Conservation (phyloP, 129 eudicot genomes). For the Tagetes erecta region DNA sequence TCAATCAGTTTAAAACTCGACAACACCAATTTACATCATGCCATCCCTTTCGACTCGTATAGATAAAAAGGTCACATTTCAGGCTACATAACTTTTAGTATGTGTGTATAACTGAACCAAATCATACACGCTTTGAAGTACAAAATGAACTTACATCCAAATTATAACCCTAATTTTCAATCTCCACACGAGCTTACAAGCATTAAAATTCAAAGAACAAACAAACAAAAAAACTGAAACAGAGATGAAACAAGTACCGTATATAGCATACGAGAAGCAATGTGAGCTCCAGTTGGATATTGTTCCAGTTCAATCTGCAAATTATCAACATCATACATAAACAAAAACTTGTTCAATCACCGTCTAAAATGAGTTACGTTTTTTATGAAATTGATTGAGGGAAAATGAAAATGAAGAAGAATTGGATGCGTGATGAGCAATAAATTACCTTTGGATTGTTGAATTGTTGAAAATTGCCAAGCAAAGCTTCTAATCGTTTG, state of each 20-base stretch:
- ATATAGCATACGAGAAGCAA: constrained; percentile 94
- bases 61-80: too few species aligned
- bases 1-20: too few species aligned
- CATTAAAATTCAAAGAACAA: background rate
- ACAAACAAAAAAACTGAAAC: background rate
- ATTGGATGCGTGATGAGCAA: background rate
- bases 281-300: constrained; percentile 93
- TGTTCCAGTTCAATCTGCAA: constrained; percentile 88
- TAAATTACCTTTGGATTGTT: constrained; percentile 59
- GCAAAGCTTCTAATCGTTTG: constrained; percentile 80
- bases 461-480: constrained; percentile 85
- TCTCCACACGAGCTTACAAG: background rate
- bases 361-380: background rate
- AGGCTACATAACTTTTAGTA: too few species aligned
- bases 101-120: too few species aligned
- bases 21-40: too few species aligned
- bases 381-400: background rate
- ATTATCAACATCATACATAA: background rate
- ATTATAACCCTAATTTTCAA: constrained; percentile 20
- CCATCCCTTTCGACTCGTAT: too few species aligned
- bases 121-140: too few species aligned
- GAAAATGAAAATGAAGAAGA: background rate
- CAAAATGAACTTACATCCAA: background rate
- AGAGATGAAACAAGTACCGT: constrained; percentile 46
- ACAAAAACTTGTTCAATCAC: background rate